These are phyloP conservation scores for Dacryopinax primogenitus DNA, from an alignment of 768 basidiomycete genomes.

Conservation along the genomic window DNA sequence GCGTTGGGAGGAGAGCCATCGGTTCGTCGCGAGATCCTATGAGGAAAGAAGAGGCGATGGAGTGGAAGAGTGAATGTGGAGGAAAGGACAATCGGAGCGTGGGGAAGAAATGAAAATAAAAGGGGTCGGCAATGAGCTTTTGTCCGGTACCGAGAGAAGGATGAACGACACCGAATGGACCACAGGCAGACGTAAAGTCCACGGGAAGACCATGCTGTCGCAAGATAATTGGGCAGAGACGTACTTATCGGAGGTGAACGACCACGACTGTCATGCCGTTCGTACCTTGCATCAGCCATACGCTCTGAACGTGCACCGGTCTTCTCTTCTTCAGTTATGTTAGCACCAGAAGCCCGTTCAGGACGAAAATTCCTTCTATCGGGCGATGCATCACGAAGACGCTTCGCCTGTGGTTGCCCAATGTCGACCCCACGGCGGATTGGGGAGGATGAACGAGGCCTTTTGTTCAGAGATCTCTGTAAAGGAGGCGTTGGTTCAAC, in stretches of 20 bases:
- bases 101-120: background rate
- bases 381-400: background rate
- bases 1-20: background rate
- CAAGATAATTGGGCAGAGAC: background rate
- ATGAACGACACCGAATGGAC: background rate
- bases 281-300: background rate
- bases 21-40: background rate
- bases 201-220: background rate
- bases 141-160: conserved; percentile 2
- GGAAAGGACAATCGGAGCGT: background rate
- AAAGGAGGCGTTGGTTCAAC: background rate
- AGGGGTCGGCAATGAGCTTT: background rate
- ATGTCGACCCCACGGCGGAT: background rate
- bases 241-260: conserved; percentile 7
- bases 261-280: background rate
- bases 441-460: background rate
- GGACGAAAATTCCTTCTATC: background rate
- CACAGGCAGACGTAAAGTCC: background rate
- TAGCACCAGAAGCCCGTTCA: background rate
- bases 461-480: background rate
- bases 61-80: background rate
- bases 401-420: background rate
- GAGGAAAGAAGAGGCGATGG: background rate
- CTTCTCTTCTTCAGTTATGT: background rate
- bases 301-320: background rate